A percentile compares a stretch with the other conserved stretches of the same genome.
Conservation (phyloP, 768 basidiomycete species). For the Mycena leptocephala region DNA sequence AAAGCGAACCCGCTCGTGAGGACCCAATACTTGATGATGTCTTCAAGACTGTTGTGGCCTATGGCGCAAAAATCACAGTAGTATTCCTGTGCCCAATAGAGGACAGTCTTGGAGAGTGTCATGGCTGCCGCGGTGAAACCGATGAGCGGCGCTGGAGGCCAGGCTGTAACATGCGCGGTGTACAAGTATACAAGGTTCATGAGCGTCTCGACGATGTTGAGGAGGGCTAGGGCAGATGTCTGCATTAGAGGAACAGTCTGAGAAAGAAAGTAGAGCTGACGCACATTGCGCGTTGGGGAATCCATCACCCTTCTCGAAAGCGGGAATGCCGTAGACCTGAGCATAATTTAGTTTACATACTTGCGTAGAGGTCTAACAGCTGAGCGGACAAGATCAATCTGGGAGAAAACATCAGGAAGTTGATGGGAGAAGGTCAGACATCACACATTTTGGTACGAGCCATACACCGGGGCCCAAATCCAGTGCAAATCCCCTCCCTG, state of each 20-base stretch:
- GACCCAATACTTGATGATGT: conserved; percentile 76
- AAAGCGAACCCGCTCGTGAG: conserved; percentile 84
- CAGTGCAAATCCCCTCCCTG: conserved; percentile 91
- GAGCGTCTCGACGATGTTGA: conserved; percentile 87
- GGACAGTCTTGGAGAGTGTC: conserved; percentile 88
- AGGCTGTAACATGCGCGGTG: conserved; percentile 73
- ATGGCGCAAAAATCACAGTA: conserved; percentile 81
- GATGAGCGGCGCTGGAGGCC: conserved; percentile 79
- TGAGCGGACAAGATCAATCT: conserved; percentile 55
- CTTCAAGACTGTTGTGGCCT: conserved; percentile 77
- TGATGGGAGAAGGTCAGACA: background rate
- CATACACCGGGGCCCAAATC: conserved; percentile 93
- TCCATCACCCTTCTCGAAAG: conserved; percentile 76
- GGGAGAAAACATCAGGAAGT: conserved; percentile 34
- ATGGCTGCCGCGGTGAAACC: conserved; percentile 83
- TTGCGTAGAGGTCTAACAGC: background rate
- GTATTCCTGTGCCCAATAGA: conserved; percentile 90
- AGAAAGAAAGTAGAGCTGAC: conserved; percentile 36
- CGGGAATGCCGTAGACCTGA: conserved; percentile 79
- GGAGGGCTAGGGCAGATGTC: conserved; percentile 66
- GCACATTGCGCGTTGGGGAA: conserved; percentile 91
- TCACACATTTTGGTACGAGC: conserved; percentile 78
- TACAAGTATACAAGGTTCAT: conserved; percentile 86
- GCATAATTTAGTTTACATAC: conserved; percentile 40
- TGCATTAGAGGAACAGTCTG: background rate